These are phyloP conservation scores for Leucosporidium scottii DNA, from an alignment of 768 basidiomycete genomes.

Conservation along the genomic window DNA sequence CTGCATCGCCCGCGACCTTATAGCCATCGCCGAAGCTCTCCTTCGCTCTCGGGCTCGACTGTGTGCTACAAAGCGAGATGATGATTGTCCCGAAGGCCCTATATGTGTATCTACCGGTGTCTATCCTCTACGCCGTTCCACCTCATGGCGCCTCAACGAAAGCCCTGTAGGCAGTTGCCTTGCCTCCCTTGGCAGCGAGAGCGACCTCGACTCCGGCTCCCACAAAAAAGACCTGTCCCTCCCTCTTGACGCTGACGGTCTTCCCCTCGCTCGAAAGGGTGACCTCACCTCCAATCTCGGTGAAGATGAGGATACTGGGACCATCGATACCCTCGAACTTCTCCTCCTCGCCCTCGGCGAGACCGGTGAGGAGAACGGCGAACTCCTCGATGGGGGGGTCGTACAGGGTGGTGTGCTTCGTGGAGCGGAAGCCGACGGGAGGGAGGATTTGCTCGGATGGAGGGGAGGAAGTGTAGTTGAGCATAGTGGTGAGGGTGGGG, in stretches of 20 bases:
- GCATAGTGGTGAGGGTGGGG: slow-evolving; percentile 72
- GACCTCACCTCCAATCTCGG: slow-evolving; percentile 43
- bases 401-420: slow-evolving; percentile 54
- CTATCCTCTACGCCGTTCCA: no score
- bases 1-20: no score
- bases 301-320: slow-evolving; percentile 76
- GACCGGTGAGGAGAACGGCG: slow-evolving; percentile 62
- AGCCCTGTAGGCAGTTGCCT: slow-evolving; percentile 60
- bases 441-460: slow-evolving; percentile 63
- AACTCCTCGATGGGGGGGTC: slow-evolving; percentile 93
- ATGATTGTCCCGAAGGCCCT: no score
- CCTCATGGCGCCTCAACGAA: slow-evolving; percentile 47
- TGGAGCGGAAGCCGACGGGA: slow-evolving; percentile 50
- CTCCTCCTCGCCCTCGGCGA: slow-evolving; percentile 50
- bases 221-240: slow-evolving; percentile 75
- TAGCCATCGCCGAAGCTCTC: no score
- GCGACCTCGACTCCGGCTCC: slow-evolving; percentile 60
- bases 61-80: no score
- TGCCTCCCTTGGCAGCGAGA: slow-evolving; percentile 46
- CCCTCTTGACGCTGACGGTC: slow-evolving; percentile 46
- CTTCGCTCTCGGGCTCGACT: no score
- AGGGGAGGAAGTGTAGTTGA: slow-evolving; percentile 73
- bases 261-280: slow-evolving; percentile 32
- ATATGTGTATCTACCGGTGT: no score
- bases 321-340: slow-evolving; percentile 61